Base-by-base conservation (phyloP, 164 flowering plant genomes). In the Sedum album region DNA sequence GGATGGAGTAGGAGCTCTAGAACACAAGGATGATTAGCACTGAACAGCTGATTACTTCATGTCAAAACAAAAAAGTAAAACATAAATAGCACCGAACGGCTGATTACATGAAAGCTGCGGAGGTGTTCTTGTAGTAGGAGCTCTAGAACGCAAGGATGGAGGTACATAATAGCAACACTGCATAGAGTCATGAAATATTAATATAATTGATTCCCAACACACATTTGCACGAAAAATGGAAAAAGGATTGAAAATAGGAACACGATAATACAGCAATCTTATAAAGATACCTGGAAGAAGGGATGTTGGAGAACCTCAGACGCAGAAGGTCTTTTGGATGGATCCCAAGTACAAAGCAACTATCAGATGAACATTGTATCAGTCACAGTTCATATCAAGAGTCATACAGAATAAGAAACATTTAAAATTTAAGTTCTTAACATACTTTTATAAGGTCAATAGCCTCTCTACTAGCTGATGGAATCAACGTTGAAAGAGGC, bases 141-240 rank as follows among this genome's bases (percentile, higher is more conserved):
- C 72, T 74, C 80, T 86, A 23, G 83, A 4, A 20, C 94, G 96
- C 60, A 92, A 91, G 11, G 92, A 85, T 66, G 97, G 97, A 18
- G 97, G 99, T 51, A 95, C 80, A 73, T 95, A 92, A 51, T 74
- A 88, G 81, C 97, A 90, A 67, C 87, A 79, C 99, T 94, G 96
- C 72, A 71, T 35, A 72, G 21, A 14, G n/a, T n/a, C 11, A 33
- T 66, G 44, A 14, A 10, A 69, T 4, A 14, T 18, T 46, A 21
- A 17, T n/a, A 38, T 38, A 38, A 38, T 38, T 38, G 41, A 9
- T 38, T 38, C 9, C 41, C 9, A 38, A 38, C 6, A 4, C 4
- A 38, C 4, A 9, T 38, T 38, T 38, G 41, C 41, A 38, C 9
- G 41, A 4, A 38, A 38, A 38, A 38, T 9, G n/a, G n/a, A n/a